phyloP scores from a whole-genome alignment of 2,329 filamentous ascomycete genomes.

The Paracorniculantispora psalliotae region DNA sequence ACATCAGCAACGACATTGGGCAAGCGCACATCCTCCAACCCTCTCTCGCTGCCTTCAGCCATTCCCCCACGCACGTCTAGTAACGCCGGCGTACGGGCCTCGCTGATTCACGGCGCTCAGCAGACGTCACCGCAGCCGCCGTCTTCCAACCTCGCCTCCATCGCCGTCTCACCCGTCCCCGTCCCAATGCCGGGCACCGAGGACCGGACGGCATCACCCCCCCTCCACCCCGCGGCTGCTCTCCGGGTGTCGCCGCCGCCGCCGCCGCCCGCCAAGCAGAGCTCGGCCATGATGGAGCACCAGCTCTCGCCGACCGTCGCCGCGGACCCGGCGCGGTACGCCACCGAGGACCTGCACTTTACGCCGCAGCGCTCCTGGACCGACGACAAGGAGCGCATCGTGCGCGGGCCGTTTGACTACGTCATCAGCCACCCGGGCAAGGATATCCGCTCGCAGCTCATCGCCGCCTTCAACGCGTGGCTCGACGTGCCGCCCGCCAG shows the following conservation, averaged over 20 bases:
- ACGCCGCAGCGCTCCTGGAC: conserved; percentile 56
- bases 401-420: conserved; percentile 77
- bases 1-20: background rate
- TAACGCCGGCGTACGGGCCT: conserved; percentile 6
- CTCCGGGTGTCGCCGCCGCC: conserved; percentile 3
- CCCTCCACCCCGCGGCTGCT: background rate
- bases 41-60: conserved; percentile 47
- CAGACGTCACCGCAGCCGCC: background rate
- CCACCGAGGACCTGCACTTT: conserved; percentile 51
- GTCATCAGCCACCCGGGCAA: conserved; percentile 75
- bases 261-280: background rate
- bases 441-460: conserved; percentile 75
- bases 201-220: conserved; percentile 14
- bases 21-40: conserved; percentile 32
- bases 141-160: background rate
- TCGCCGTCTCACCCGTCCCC: conserved; percentile 14
- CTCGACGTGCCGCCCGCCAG: conserved; percentile 66
- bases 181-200: conserved; percentile 18
- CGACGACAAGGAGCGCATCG: conserved; percentile 68
- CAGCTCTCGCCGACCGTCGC: conserved; percentile 29
- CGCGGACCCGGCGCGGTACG: conserved; percentile 49
- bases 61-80: conserved; percentile 73
- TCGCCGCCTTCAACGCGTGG: conserved; percentile 77
- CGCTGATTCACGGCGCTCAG: background rate
- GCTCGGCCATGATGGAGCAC: conserved; percentile 26